These are phyloP conservation scores for Balamuthia mandrillaris DNA, from an alignment of 208 protist genomes.

Conservation along the genomic window DNA sequence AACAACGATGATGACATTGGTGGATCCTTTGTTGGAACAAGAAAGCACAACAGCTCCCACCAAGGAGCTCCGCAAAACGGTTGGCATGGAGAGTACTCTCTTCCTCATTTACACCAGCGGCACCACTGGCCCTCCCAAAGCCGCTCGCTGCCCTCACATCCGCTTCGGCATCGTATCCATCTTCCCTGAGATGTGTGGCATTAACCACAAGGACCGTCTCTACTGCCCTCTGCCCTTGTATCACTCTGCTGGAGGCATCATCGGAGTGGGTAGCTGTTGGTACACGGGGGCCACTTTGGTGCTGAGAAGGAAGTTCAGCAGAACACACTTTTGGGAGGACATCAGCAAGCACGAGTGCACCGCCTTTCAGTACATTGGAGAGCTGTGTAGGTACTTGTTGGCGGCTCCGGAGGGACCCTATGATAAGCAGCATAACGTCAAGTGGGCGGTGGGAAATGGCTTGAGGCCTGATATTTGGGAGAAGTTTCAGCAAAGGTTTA, in stretches of 20 bases:
- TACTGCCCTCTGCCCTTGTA: slow-evolving; percentile 82
- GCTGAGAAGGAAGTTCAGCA: slow-evolving; percentile 75
- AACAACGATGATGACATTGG: too few relatives aligned
- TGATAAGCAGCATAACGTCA: slow-evolving; percentile 65
- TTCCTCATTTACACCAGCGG: slow-evolving; percentile 74
- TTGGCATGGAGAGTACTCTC: not conserved
- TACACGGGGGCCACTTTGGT: slow-evolving; percentile 60
- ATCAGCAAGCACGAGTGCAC: slow-evolving; percentile 70
- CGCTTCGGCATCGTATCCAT: too few relatives aligned
- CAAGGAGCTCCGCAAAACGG: too few relatives aligned
- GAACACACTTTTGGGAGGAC: slow-evolving; percentile 71
- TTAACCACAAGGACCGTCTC: slow-evolving; percentile 57
- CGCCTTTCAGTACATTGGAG: slow-evolving; percentile 85
- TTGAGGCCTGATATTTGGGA: slow-evolving; percentile 81
- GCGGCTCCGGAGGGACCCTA: not conserved
- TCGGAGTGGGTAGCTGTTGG: slow-evolving; percentile 52
- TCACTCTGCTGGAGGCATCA: slow-evolving; percentile 73
- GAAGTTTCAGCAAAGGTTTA: slow-evolving; percentile 50
- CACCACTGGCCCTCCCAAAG: slow-evolving; percentile 82
- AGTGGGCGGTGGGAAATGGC: slow-evolving; percentile 83
- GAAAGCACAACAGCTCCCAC: too few relatives aligned
- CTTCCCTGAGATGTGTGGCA: not conserved
- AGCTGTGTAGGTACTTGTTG: slow-evolving; percentile 78
- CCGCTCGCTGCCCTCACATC: too few relatives aligned
- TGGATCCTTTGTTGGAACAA: too few relatives aligned